Conservation (phyloP, 768 basidiomycete genomes). For the Crepidotus variabilis region DNA sequence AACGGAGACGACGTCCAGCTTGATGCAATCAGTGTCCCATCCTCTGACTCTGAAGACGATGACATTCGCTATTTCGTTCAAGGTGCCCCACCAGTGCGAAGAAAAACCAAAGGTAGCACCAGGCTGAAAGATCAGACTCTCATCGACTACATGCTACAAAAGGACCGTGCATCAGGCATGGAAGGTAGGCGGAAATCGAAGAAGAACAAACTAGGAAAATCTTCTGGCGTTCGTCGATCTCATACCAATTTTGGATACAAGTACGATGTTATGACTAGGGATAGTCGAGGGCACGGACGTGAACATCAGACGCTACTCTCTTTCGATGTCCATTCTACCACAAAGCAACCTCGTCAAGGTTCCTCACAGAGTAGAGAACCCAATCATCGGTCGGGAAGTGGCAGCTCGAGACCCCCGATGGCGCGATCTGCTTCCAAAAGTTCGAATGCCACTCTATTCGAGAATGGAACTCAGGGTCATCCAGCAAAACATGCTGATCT, state of each 20-base stretch:
- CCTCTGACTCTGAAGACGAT: slow-evolving; percentile 15
- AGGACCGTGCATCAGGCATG: slow-evolving; percentile 24
- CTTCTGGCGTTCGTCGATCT: not conserved
- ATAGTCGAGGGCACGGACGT: slow-evolving; percentile 28
- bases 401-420: not conserved
- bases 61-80: slow-evolving; percentile 6
- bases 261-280: slow-evolving; percentile 35
- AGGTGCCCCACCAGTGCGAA: slow-evolving; percentile 2
- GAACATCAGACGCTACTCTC: slow-evolving; percentile 37
- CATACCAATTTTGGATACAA: slow-evolving; percentile 17
- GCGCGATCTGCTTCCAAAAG: not conserved
- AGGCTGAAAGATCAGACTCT: slow-evolving; percentile 42
- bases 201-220: slow-evolving; percentile 9
- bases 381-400: slow-evolving; percentile 5
- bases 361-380: slow-evolving; percentile 4
- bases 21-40: not conserved
- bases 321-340: slow-evolving; percentile 20
- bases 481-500: not conserved
- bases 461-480: not conserved
- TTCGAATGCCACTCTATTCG: not conserved
- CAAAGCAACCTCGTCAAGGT: not conserved
- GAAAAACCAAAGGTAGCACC: slow-evolving; percentile 1
- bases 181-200: not conserved
- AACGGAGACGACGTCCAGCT: not conserved
- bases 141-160: slow-evolving; percentile 68